These are phyloP conservation scores for Elsinoe australis DNA, from an alignment of 2,329 filamentous ascomycete species.

Conservation along the genomic window DNA sequence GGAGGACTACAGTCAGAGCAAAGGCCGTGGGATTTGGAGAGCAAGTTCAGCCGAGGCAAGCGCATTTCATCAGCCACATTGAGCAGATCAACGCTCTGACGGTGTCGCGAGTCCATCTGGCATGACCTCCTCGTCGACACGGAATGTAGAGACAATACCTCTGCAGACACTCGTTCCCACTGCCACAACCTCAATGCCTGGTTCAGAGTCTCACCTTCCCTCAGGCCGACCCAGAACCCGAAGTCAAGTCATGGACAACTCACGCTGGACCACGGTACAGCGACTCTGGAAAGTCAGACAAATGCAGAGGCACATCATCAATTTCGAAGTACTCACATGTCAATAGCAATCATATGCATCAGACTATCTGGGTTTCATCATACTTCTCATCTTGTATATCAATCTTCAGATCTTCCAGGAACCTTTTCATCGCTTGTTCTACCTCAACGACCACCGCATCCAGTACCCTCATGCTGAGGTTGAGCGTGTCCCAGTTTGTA, in stretches of 20 bases:
- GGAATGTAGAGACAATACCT: conserved; percentile 15
- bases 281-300: conserved; percentile 21
- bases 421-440: conserved; percentile 94
- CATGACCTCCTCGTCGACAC: conserved; percentile 4
- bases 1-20: too few relatives aligned
- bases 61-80: conserved; percentile 5
- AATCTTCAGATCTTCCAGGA: conserved; percentile 57
- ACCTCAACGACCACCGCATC: conserved; percentile 73
- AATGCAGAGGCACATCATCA: not conserved
- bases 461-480: conserved; percentile 77
- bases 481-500: conserved; percentile 74
- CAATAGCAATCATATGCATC: conserved; percentile 70
- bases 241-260: conserved; percentile 1
- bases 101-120: conserved; percentile 3
- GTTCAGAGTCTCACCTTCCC: conserved; percentile 19
- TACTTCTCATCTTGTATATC: conserved; percentile 62
- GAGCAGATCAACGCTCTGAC: not conserved
- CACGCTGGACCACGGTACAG: conserved; percentile 11
- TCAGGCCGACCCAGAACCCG: conserved; percentile 12
- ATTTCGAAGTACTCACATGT: conserved; percentile 17
- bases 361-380: conserved; percentile 72
- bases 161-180: not conserved
- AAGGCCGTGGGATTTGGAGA: too few relatives aligned
- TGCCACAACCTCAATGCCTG: conserved; percentile 17
- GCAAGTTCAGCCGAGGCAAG: too few relatives aligned